Base-by-base conservation (phyloP, 768 basidiomycete species). In the Scleroderma bovista region DNA sequence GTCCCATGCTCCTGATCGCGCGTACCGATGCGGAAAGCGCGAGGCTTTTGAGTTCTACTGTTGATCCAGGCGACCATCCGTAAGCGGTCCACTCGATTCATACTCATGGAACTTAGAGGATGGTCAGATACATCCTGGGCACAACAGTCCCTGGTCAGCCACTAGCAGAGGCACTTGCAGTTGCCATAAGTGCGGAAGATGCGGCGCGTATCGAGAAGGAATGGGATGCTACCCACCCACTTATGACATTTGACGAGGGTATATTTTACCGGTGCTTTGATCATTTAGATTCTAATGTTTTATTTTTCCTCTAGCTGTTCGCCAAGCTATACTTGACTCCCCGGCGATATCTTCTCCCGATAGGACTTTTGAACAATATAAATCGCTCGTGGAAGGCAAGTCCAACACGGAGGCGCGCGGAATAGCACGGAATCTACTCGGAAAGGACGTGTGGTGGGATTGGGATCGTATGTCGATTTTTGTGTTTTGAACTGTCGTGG, bases 21-120 rank as follows among this genome's bases (percentile, higher is more conserved):
- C 84, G 94, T 44, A 94, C 93, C 1, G 94, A 97, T 64, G 84
- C 93, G 19, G 90, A 95, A 67, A 88, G 85, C 16, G 90, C 79
- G 39, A 86, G 83, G 64, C 80, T 95, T 32, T 75, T 97, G 50
- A 86, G 88, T 6, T 88, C 86, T 20, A 91, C 84, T 44, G 76
- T 95, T 26, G 94, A 96, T 62, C 66, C 79, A 42, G 73, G 75
- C 26, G 94, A 97, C 69, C 91, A 95, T 36, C 65, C 65, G 65
- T 66, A 55, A 58, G 72, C 69, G 40, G 39, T 52, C 47, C 55
- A 23, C 37, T 44, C 19, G 6, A 37, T 38, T 51, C 44, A 57
- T 56, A 43, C 32, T 2, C 50, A 2, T 29, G 2, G 3, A 15
- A 23, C 15, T 51, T 23, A 52, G 20, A 22, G 5, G 33, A 42